Percentiles rank a stretch among this genome's conserved stretches.
Evolutionary conservation across 2,329 filamentous ascomycete genomes (phyloP).

Genomic region (Pseudogymnoascus sp.): DNA sequence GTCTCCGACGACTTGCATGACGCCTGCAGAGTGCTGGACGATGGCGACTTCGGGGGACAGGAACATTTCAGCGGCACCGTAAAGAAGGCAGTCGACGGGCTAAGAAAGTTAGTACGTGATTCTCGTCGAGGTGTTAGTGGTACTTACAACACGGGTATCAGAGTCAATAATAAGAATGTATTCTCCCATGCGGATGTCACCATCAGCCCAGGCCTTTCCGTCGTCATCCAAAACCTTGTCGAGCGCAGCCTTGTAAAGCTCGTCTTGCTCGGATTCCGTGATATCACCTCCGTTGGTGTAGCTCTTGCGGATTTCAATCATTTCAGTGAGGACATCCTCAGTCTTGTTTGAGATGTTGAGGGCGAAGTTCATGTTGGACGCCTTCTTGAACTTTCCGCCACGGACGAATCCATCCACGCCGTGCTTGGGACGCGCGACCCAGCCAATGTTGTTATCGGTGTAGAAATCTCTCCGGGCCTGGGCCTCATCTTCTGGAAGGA

Average conservation of each 20-base stretch:
- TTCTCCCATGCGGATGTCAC: conserved; percentile 53
- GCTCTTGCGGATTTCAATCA: conserved; percentile 8
- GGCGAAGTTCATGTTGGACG: conserved; percentile 69
- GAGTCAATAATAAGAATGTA: conserved; percentile 61
- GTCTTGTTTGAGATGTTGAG: conserved; percentile 53
- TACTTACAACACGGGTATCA: conserved; percentile 49
- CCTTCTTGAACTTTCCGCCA: conserved; percentile 62
- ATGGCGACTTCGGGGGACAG: conserved; percentile 61
- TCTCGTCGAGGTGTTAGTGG: neutral
- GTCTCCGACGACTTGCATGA: conserved; percentile 66
- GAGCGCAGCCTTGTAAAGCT: conserved; percentile 42
- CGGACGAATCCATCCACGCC: conserved; percentile 41
- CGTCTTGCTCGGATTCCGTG: conserved; percentile 33
- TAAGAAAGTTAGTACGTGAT: neutral
- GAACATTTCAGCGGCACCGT: conserved; percentile 65
- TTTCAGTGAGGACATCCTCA: conserved; percentile 44
- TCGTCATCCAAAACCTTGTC: conserved; percentile 42
- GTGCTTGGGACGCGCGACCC: conserved; percentile 41
- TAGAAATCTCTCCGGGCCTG: conserved; percentile 45
- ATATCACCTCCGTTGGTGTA: conserved; percentile 18
- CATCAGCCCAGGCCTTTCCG: conserved; percentile 48
- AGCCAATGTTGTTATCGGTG: conserved; percentile 49
- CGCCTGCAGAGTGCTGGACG: conserved; percentile 62
- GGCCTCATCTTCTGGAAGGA: conserved; percentile 42
- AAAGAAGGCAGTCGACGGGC: conserved; percentile 57